phyloP scores from a whole-genome alignment of 2,329 filamentous ascomycete genomes.

The Bretziella fagacearum region DNA sequence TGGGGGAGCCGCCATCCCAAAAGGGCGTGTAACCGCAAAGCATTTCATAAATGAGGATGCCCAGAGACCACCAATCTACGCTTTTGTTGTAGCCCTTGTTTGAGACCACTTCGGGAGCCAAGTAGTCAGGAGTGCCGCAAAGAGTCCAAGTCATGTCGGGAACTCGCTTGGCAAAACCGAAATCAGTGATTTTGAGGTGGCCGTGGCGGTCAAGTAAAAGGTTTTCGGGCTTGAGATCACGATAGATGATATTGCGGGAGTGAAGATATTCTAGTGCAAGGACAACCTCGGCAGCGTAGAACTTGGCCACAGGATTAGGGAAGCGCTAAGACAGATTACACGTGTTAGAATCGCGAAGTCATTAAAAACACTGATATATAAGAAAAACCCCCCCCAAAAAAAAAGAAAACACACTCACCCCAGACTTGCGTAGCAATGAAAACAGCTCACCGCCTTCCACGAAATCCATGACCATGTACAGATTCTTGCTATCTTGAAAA shows the following conservation, averaged over 20 bases:
- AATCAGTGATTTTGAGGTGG: slow-evolving; percentile 94
- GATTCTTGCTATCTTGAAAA: slow-evolving; percentile 84
- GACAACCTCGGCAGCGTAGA: slow-evolving; percentile 95
- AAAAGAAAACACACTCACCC: slow-evolving; percentile 34
- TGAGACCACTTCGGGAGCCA: slow-evolving; percentile 94
- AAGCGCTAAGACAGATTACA: slow-evolving; percentile 53
- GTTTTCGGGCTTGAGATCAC: slow-evolving; percentile 93
- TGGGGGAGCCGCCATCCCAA: slow-evolving; percentile 93
- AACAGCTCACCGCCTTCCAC: slow-evolving; percentile 97
- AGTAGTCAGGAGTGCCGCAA: slow-evolving; percentile 92
- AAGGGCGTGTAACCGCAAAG: slow-evolving; percentile 97
- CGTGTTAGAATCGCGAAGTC: not conserved
- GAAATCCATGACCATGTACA: slow-evolving; percentile 99
- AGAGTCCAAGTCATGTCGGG: slow-evolving; percentile 98
- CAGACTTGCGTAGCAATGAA: slow-evolving; percentile 84
- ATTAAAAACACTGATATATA: not conserved
- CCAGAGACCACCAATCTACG: slow-evolving; percentile 98
- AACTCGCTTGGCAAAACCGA: slow-evolving; percentile 95
- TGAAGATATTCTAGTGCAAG: slow-evolving; percentile 91
- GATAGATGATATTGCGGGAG: slow-evolving; percentile 89
- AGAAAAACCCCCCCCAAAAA: slow-evolving; percentile 5
- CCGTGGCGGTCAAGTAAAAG: slow-evolving; percentile 80
- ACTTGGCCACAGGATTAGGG: slow-evolving; percentile 95
- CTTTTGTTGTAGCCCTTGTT: slow-evolving; percentile 99
- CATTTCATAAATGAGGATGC: slow-evolving; percentile 99